A percentile compares a stretch with the other conserved stretches of the same genome.
phyloP scores from a whole-genome alignment of 2,329 filamentous ascomycete genomes.

The Madurella mycetomatis region DNA sequence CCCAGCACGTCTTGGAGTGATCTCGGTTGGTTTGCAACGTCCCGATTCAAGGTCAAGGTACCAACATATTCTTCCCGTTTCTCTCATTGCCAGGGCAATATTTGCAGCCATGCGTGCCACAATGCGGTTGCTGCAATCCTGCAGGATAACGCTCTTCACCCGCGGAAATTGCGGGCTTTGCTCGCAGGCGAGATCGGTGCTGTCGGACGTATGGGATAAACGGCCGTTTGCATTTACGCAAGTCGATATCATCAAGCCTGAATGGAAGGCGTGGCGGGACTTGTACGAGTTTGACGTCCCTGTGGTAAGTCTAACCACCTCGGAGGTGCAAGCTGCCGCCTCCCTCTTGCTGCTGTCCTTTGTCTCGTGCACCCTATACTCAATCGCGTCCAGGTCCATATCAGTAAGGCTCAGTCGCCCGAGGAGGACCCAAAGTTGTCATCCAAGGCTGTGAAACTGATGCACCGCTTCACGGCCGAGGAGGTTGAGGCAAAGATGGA shows the following conservation, averaged over 20 bases:
- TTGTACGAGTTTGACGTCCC: slow-evolving; percentile 80
- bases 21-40: background rate
- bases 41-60: too few relatives aligned
- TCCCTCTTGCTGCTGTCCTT: background rate
- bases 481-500: slow-evolving; percentile 69
- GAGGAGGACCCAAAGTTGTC: slow-evolving; percentile 52
- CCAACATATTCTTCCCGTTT: background rate
- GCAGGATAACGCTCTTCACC: slow-evolving; percentile 71
- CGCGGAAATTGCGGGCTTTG: slow-evolving; percentile 69
- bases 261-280: slow-evolving; percentile 62
- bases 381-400: slow-evolving; percentile 46
- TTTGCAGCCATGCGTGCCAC: slow-evolving; percentile 47
- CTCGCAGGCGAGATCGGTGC: slow-evolving; percentile 60
- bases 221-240: slow-evolving; percentile 66
- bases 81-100: background rate
- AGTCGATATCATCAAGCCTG: slow-evolving; percentile 62
- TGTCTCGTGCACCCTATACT: background rate
- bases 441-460: slow-evolving; percentile 62
- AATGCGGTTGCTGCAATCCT: slow-evolving; percentile 46
- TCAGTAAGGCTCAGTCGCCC: slow-evolving; percentile 53
- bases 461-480: slow-evolving; percentile 69
- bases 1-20: too few relatives aligned
- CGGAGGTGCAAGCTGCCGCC: background rate
- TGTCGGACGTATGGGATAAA: slow-evolving; percentile 63
- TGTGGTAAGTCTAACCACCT: slow-evolving; percentile 51